phyloP scores from a whole-genome alignment of 208 protist species.

The Angomonas desouzai region DNA sequence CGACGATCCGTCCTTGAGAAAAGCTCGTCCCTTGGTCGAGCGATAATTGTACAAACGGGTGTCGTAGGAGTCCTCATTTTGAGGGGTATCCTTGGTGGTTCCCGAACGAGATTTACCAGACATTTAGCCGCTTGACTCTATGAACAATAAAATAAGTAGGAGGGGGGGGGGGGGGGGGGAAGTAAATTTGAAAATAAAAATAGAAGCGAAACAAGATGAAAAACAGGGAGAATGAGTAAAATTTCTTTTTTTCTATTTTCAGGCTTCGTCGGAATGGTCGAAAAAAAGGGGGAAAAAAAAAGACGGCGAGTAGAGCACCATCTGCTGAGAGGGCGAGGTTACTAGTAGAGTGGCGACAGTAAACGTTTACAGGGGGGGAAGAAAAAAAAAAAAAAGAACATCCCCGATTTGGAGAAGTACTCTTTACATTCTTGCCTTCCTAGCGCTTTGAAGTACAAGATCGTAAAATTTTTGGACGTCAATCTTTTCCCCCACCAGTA shows the following conservation, averaged over 20 bases:
- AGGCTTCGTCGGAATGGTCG: too few species aligned
- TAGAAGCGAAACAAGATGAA: too few species aligned
- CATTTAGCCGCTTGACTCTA: neutral
- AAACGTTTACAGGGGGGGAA: too few species aligned
- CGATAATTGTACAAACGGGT: slow-evolving; percentile 64
- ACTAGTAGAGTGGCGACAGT: too few species aligned
- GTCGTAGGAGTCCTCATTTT: slow-evolving; percentile 20
- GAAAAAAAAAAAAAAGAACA: too few species aligned
- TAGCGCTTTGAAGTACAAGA: neutral
- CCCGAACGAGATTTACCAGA: neutral
- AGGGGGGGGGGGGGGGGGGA: slow-evolving; percentile 6
- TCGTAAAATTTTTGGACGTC: neutral
- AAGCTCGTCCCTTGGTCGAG: slow-evolving; percentile 49
- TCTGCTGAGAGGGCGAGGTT: too few species aligned
- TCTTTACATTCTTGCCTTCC: neutral
- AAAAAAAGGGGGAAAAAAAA: too few species aligned
- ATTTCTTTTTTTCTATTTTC: too few species aligned
- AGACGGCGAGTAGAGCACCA: too few species aligned
- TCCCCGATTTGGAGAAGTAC: neutral
- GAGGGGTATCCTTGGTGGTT: neutral
- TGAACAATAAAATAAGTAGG: slow-evolving; percentile 11
- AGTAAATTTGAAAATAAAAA: too few species aligned
- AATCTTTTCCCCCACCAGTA: neutral
- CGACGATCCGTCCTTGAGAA: slow-evolving; percentile 60
- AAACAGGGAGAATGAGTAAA: too few species aligned